These are phyloP conservation scores for Colletotrichum brevisporum DNA, from an alignment of 2,329 filamentous ascomycete species.

Conservation along the genomic window DNA sequence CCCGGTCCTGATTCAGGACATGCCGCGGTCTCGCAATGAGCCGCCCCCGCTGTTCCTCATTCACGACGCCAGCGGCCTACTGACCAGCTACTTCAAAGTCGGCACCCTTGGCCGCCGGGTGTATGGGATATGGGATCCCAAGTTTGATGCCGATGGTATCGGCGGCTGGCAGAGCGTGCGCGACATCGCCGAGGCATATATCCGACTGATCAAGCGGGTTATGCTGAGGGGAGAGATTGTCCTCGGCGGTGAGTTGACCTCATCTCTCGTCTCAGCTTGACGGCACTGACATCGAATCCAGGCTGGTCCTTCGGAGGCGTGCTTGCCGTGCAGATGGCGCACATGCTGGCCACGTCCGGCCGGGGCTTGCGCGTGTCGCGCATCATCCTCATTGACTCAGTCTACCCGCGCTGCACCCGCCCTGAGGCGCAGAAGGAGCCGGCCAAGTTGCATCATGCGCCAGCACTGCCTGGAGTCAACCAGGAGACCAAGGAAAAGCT, in stretches of 20 bases:
- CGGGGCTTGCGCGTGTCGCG: conserved; percentile 31
- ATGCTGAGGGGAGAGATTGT: conserved; percentile 34
- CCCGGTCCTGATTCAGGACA: conserved; percentile 30
- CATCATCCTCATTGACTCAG: conserved; percentile 33
- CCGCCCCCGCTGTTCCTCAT: conserved; percentile 28
- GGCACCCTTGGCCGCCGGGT: conserved; percentile 17
- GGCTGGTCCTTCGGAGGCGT: conserved; percentile 36
- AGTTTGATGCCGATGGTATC: conserved; percentile 31
- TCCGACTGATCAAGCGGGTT: conserved; percentile 33
- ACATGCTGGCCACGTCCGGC: conserved; percentile 30
- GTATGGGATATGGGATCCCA: conserved; percentile 34
- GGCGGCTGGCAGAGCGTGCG: conserved; percentile 33
- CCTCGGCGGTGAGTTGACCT: conserved; percentile 16
- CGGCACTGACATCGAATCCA: neutral
- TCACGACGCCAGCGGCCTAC: conserved; percentile 29
- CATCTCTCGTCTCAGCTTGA: neutral
- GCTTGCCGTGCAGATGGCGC: conserved; percentile 21
- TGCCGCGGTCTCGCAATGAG: conserved; percentile 21
- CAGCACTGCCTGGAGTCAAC: conserved; percentile 17
- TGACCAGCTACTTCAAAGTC: conserved; percentile 35
- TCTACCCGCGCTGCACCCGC: conserved; percentile 28
- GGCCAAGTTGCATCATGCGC: conserved; percentile 27
- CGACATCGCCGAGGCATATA: conserved; percentile 30
- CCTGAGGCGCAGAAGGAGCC: conserved; percentile 34
- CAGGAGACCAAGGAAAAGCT: conserved; percentile 28